These are phyloP conservation scores for Wickerhamomyces subpelliculosus DNA, from an alignment of 805 yeast genomes.

Conservation along the genomic window DNA sequence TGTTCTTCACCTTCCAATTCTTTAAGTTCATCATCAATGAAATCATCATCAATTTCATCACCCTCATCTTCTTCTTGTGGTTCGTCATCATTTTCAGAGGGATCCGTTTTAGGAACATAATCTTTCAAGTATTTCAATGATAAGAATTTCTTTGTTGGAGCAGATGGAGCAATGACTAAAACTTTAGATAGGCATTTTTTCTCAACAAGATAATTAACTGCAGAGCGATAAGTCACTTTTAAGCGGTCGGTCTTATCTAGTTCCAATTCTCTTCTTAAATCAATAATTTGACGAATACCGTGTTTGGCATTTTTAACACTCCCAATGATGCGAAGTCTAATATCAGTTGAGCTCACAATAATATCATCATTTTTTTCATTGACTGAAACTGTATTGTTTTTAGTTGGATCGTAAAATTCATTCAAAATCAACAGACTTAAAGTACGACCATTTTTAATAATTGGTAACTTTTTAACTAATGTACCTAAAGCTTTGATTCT, in stretches of 20 bases:
- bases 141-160: constrained; percentile 40
- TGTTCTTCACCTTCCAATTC: constrained; percentile 17
- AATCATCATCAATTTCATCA: constrained; percentile 24
- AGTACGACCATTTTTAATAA: constrained; percentile 39
- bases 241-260: too few relatives aligned
- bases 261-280: constrained; percentile 52
- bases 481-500: constrained; percentile 51
- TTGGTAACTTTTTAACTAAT: constrained; percentile 35
- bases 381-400: constrained; percentile 10
- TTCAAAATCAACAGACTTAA: constrained; percentile 48
- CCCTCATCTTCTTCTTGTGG: constrained; percentile 24
- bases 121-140: constrained; percentile 38
- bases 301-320: constrained; percentile 52
- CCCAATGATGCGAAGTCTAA: constrained; percentile 33
- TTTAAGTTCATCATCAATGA: constrained; percentile 21
- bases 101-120: constrained; percentile 23
- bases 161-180: constrained; percentile 40
- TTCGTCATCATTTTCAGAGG: constrained; percentile 15
- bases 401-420: constrained; percentile 29
- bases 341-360: constrained; percentile 23
- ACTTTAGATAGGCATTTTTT: constrained; percentile 43
- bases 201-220: constrained; percentile 37
- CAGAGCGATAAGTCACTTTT: constrained; percentile 44
- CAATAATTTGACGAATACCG: constrained; percentile 52
- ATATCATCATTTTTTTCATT: constrained; percentile 17